Evolutionary conservation across 202 grass and related monocot species (phyloP), one percentile per base, ranked within the genome.

Genomic region (Elaeis oleifera): DNA sequence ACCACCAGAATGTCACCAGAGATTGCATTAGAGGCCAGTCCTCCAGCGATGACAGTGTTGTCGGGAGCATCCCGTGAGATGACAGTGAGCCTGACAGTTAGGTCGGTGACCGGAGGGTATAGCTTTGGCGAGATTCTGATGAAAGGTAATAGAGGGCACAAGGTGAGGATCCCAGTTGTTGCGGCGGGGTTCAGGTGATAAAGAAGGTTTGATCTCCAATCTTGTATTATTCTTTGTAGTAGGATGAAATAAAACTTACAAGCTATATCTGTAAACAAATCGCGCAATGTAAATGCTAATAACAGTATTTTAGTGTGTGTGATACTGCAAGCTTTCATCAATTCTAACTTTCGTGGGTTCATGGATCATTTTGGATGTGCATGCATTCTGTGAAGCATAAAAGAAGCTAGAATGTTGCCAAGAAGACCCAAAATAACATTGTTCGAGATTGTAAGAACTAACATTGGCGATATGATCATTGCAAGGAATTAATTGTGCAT

Each of bases 81-180:
- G 54, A 84, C 32, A 0, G 75, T 58, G 26, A 84, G 75, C 70
- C 69, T 99, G 39, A 99, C 94, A 6, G 67, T 67, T 0, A 99
- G 94, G 69, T 89, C 94, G 3, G 78, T 94, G 16, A 94, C 72
- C 0, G 94, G 77, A 19, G 72, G 74, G 44, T 99, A 99, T 66
- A 86, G 85, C 63, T 99, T 94, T 5, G 94, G 88, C 0, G 88
- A 94, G 85, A 79, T 99, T 20, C 32, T 76, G 9, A 94, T 99
- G 88, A 99, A 99, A 75, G 94, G 88, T 6, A 71, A 99, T 54
- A 72, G 80, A 27, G 85, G 85, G 6, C 88, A 99, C 74, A 78
- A 78, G 52, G 85, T 99, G 51, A 86, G 88, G 49, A 87, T 99
- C 75, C 94, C 88, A 29, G 85, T 99, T 31, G 82, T 84, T 25